Conservation (phyloP, 257 asterid genomes). For the Paraleonurus japonicus region DNA sequence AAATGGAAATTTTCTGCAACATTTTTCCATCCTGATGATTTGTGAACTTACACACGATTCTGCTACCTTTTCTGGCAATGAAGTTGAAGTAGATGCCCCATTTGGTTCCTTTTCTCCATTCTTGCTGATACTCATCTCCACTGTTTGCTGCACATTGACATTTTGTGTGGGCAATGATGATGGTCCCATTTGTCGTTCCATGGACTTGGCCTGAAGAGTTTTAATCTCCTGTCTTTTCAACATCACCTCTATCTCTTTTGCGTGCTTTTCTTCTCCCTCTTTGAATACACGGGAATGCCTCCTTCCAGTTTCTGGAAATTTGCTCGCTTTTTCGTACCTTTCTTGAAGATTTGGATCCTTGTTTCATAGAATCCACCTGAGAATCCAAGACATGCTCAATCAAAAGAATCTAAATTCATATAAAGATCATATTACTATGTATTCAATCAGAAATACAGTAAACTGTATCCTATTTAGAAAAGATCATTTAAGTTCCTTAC, state of each 20-base stretch:
- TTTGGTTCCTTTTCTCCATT: conserved; percentile 11
- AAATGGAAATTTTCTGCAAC: conserved; percentile 4
- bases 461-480: neutral
- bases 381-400: no score
- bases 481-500: neutral
- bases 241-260: conserved; percentile 19
- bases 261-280: conserved; percentile 18
- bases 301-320: conserved; percentile 21
- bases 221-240: conserved; percentile 25
- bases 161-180: conserved; percentile 12
- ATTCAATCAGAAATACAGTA: neutral
- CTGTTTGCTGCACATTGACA: conserved; percentile 14
- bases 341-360: conserved; percentile 21
- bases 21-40: conserved; percentile 6
- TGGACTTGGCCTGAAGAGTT: conserved; percentile 21
- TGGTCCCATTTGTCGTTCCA: neutral
- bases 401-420: no score
- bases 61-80: conserved; percentile 18
- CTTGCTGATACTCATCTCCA: neutral
- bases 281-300: conserved; percentile 6
- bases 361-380: conserved; percentile 18
- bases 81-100: conserved; percentile 7
- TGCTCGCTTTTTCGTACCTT: conserved; percentile 13
- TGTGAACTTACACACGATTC: conserved; percentile 3
- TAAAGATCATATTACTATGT: neutral